Evolutionary conservation across 495 filamentous ascomycete species (phyloP).

Genomic region (Ascobolus immersus): DNA sequence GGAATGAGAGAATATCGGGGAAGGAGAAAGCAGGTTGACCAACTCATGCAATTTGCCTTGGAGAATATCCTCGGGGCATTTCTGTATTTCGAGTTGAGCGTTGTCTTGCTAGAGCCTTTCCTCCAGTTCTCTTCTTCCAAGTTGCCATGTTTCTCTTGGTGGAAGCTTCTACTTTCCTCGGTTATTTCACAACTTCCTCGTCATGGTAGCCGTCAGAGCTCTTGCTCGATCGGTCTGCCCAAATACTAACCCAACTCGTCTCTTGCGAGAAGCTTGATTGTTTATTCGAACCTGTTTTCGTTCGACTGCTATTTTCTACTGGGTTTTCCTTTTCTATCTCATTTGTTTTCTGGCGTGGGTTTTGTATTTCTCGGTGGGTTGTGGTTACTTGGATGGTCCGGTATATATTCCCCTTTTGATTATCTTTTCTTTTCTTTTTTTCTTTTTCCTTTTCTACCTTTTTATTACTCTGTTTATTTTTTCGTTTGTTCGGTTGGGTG

Average conservation of each 20-base stretch:
- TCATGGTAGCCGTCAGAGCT: too few relatives aligned
- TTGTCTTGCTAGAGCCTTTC: too few relatives aligned
- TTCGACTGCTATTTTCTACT: neutral
- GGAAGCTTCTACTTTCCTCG: too few relatives aligned
- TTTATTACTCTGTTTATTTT: constrained; percentile 10
- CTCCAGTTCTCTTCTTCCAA: too few relatives aligned
- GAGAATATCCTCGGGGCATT: too few relatives aligned
- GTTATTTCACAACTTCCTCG: too few relatives aligned
- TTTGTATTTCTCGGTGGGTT: constrained; percentile 10
- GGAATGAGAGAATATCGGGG: too few relatives aligned
- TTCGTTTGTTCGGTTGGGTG: constrained; percentile 4
- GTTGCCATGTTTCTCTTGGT: too few relatives aligned
- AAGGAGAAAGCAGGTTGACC: too few relatives aligned
- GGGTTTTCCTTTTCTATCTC: constrained; percentile 9
- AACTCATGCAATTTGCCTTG: too few relatives aligned
- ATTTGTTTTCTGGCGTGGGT: neutral
- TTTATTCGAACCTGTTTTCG: neutral
- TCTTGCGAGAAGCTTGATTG: neutral
- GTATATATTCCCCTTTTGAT: neutral
- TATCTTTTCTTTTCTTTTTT: constrained; percentile 4
- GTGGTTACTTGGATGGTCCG: neutral
- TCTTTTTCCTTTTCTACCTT: constrained; percentile 9
- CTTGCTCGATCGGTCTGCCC: too few relatives aligned
- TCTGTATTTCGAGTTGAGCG: too few relatives aligned
- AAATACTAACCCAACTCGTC: neutral